Evolutionary conservation across 1,284 basidiomycete species (phyloP), one percentile per base, ranked within the genome.

Genomic region (Cryptococcus sp.): DNA sequence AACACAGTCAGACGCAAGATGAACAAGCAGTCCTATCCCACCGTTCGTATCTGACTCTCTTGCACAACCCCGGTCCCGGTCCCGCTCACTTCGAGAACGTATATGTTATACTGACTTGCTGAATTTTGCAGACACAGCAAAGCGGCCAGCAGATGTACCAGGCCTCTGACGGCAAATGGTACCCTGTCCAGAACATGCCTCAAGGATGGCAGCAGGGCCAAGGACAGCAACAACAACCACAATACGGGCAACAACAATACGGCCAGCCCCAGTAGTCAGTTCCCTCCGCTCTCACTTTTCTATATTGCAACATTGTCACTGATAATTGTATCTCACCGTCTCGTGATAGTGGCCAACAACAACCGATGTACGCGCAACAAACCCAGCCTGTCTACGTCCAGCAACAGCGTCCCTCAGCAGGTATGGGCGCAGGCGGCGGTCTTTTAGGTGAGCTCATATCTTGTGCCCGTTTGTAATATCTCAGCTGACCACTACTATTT

Each of bases 161-260:
- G 49, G 65, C 65, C 41, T 58, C 50, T 11, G 65, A 66, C 48
- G 65, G 65, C 11, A 62, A 66, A 29, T 66, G 65, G 65, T 66
- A 66, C 38, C 65, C 65, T 4, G 57, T 54, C 2, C 47, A 34
- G 11, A 22, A 26, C 17, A 63, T 63, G 61, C 61, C 61, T 49
- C 55, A 59, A 44, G 51, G 47, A 22, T 64, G 59, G 58, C 55
- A 61, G 26, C 41, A 44, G 19, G 25, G 44, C 17, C 56, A 58
- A 44, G 49, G 47, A 37, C 54, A 50, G 23, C 54, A 55, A 19
- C 54, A 54, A 49, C 59, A 56, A 29, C 37, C 37, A 17, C 51
- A 52, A 37, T 52, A 62, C 38, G 49, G 52, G 15, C 48, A 55
- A 26, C 54, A 55, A 26, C 29, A 22, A n/a, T 44, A 44, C 41